Percentiles rank a stretch among this genome's conserved stretches.
Evolutionary conservation across 257 asterid species (phyloP).

Genomic region (Solanum tacnaense): DNA sequence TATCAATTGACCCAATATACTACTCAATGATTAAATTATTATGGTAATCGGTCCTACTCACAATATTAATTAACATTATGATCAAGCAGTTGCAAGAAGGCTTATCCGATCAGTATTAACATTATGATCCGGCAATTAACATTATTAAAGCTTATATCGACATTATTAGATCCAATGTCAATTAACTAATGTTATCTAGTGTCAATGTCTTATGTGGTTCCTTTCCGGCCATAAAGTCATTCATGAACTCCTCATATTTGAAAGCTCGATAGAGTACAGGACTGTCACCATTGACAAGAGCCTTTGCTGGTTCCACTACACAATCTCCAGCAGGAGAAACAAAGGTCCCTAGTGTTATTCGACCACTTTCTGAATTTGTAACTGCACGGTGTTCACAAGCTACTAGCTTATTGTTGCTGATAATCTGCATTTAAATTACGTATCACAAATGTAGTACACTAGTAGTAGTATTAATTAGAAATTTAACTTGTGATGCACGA

Average conservation of each 20-base stretch:
- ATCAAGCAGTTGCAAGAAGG: no score
- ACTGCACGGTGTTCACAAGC: constrained; percentile 44
- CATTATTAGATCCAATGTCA: no score
- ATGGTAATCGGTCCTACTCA: not conserved
- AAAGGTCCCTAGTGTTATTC: constrained; percentile 48
- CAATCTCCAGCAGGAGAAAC: constrained; percentile 35
- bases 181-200: not conserved
- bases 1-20: not conserved
- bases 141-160: no score
- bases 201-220: constrained; percentile 19
- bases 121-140: no score
- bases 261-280: constrained; percentile 19
- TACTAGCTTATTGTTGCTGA: constrained; percentile 38
- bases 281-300: constrained; percentile 5
- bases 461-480: no score
- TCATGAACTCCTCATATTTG: constrained; percentile 40
- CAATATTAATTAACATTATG: no score
- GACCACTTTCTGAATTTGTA: constrained; percentile 23
- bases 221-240: constrained; percentile 1
- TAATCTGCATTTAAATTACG: constrained; percentile 17
- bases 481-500: no score
- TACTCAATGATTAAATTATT: not conserved
- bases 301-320: constrained; percentile 27
- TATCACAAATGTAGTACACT: no score
- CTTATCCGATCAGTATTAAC: no score